Evolutionary conservation across 2,329 filamentous ascomycete species (phyloP), one percentile per base, ranked within the genome.

Genomic region (Xylaria sp.): DNA sequence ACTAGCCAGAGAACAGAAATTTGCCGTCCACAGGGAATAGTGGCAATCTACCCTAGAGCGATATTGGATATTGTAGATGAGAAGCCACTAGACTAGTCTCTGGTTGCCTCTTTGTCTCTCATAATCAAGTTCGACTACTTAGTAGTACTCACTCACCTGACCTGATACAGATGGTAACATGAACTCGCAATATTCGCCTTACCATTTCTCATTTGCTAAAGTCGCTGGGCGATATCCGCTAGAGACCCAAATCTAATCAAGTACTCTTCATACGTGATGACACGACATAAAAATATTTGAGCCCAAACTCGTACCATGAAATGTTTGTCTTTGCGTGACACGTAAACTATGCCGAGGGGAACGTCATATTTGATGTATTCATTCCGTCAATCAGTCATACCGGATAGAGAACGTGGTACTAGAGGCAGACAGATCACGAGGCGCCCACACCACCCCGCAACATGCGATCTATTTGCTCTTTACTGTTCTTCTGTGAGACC

Each of bases 401-500:
- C 42, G 27, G 13, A 37, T 1, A 53, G 25, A 27, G 12, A 10
- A 13, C 10, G 35, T 21, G 21, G 29, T 27, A n/a, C 40, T 12
- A 3, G 35, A 59, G n/a, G n/a, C 76, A 79, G 65, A 61, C 25
- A 25, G 42, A 42, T 78, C 75, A 72, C 63, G 77, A 70, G 50
- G 72, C 70, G 62, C 81, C 53, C 44, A 51, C 61, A 12, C 69
- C 82, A 23, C 83, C 84, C 60, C 87, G 82, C 77, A 98, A 87
- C 78, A 98, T 95, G 81, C 94, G 92, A 79, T 97, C 92, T 74
- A 98, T 91, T 78, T 97, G 93, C 73, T 94, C 90, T 75, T 92
- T 90, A 81, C 94, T 97, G 78, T 98, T 99, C 84, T 97, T 94
- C 79, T 93, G 92, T 59, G 96, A 98, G 66, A 93, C 97, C 84